Evolutionary conservation across 257 asterid genomes (phyloP).

Genomic region (Verbascum thapsus): DNA sequence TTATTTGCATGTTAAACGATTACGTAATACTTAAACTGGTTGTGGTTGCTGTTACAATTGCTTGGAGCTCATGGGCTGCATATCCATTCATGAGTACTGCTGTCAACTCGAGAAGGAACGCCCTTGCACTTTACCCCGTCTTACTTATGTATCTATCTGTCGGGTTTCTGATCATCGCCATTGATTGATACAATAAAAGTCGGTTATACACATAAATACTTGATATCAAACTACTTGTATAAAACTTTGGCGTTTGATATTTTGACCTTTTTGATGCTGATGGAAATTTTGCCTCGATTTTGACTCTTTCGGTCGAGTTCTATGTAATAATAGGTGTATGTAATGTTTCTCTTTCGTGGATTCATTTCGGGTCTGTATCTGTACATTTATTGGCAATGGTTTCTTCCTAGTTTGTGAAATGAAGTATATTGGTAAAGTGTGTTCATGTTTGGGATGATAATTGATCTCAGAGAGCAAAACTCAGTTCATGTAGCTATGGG

Average conservation of each 20-base stretch:
- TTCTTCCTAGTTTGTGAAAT: background rate
- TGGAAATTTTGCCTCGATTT: conserved; percentile 17
- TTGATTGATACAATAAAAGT: conserved; percentile 49
- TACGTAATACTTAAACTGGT: conserved; percentile 71
- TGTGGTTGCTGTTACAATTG: conserved; percentile 74
- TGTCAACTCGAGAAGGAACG: conserved; percentile 82
- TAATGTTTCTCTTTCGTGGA: background rate
- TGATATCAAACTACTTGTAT: background rate
- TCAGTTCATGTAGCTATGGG: no score
- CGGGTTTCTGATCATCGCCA: conserved; percentile 91
- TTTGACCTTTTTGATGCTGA: conserved; percentile 23
- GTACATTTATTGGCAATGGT: background rate
- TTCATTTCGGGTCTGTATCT: background rate
- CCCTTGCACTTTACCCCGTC: conserved; percentile 93
- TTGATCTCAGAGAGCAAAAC: no score
- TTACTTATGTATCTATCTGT: conserved; percentile 91
- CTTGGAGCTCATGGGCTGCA: conserved; percentile 99
- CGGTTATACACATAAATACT: conserved; percentile 9
- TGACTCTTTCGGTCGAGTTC: background rate
- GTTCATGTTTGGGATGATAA: no score
- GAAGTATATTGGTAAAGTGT: background rate
- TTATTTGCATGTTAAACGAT: conserved; percentile 82
- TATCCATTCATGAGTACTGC: conserved; percentile 98
- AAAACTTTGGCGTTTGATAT: conserved; percentile 9
- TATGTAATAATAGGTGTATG: conserved; percentile 1